A percentile compares a stretch with the other conserved stretches of the same genome.
These are phyloP conservation scores for Xylaria bambusicola DNA, from an alignment of 495 filamentous ascomycete species.

Conservation along the genomic window DNA sequence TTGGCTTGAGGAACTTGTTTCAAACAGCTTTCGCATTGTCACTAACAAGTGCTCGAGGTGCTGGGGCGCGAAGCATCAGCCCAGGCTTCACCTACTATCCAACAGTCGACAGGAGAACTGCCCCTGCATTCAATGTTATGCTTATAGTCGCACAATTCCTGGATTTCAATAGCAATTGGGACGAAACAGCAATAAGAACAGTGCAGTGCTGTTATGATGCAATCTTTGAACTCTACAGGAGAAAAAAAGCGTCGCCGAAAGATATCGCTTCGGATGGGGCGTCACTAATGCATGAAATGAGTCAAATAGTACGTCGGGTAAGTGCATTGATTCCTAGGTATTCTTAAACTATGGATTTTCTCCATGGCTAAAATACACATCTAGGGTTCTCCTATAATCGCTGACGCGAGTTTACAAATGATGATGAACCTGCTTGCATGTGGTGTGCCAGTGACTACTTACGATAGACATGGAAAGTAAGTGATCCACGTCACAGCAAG, in stretches of 20 bases:
- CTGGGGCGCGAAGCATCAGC: not conserved
- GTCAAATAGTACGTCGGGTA: not conserved
- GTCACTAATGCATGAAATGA: not conserved
- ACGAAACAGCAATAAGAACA: too few species aligned
- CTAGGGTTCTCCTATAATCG: too few species aligned
- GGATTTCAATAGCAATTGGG: too few species aligned
- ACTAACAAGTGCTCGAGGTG: not conserved
- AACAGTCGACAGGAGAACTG: not conserved
- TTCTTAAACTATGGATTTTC: not conserved
- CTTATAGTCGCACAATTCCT: too few species aligned
- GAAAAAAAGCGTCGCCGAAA: not conserved
- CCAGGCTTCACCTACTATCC: not conserved
- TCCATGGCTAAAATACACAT: too few species aligned
- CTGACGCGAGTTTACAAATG: too few species aligned
- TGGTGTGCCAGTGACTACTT: not conserved
- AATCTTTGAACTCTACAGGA: not conserved
- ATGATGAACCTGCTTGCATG: not conserved
- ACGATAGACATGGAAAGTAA: not conserved
- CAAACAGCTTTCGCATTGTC: not conserved
- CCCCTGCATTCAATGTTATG: slow-evolving; percentile 2
- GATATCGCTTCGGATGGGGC: not conserved
- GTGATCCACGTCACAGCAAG: not conserved
- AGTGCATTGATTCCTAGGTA: not conserved
- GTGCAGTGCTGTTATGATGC: not conserved
- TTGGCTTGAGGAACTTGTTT: not conserved